Conservation (phyloP, 1,284 basidiomycete species). For the Veloporphyrellus conicus region DNA sequence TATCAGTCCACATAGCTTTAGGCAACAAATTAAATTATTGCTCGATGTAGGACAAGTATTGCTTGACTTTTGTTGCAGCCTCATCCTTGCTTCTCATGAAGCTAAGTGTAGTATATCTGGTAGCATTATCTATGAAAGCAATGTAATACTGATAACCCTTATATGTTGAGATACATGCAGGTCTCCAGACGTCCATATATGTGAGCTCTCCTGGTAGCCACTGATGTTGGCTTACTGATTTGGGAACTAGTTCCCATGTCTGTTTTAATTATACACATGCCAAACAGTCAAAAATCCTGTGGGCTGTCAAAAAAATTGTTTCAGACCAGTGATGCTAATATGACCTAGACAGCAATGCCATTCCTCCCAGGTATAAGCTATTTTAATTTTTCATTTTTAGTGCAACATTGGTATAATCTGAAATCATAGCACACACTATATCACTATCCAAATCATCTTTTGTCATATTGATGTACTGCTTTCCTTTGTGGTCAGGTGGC, state of each 20-base stretch:
- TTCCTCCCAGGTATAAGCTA: constrained; percentile 3
- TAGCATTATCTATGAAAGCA: neutral
- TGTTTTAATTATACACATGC: neutral
- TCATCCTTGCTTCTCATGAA: neutral
- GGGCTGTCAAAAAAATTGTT: neutral
- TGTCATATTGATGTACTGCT: neutral
- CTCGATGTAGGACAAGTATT: neutral
- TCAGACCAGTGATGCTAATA: constrained; percentile 1
- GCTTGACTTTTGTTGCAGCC: neutral
- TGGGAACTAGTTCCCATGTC: neutral
- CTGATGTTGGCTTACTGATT: neutral
- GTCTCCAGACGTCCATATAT: constrained; percentile 1
- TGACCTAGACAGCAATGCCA: constrained; percentile 2
- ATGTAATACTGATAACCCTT: neutral
- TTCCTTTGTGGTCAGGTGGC: neutral
- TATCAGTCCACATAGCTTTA: no score
- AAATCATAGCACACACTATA: neutral
- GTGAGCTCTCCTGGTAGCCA: neutral
- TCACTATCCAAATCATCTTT: neutral
- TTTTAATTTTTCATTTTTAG: neutral
- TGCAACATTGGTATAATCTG: neutral
- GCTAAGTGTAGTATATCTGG: neutral
- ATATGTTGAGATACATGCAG: neutral
- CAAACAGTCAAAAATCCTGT: neutral
- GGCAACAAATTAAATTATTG: accelerated